Conservation (phyloP, 257 asterid species). For the Fraxinus anomala region DNA sequence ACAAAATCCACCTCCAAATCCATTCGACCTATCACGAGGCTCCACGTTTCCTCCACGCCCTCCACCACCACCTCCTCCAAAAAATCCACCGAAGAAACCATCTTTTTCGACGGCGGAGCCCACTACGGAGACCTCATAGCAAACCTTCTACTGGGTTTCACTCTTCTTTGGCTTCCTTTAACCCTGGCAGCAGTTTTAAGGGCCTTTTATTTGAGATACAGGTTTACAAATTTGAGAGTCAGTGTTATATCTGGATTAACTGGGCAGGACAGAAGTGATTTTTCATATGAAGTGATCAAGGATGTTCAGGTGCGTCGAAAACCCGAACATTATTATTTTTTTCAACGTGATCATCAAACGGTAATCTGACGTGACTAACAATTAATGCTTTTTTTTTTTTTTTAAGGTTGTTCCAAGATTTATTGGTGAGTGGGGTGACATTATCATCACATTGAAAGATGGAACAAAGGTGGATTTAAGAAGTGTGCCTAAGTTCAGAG, state of each 20-base stretch:
- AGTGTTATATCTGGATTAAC: constrained; percentile 86
- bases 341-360: too few species aligned
- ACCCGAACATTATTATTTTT: background rate
- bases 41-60: constrained; percentile 77
- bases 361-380: background rate
- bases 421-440: constrained; percentile 95
- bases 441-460: constrained; percentile 78
- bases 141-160: constrained; percentile 84
- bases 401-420: constrained; percentile 77
- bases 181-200: constrained; percentile 81
- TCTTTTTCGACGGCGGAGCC: constrained; percentile 93
- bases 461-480: constrained; percentile 88
- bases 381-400: background rate
- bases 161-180: constrained; percentile 88
- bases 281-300: constrained; percentile 69
- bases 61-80: constrained; percentile 35
- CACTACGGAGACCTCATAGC: constrained; percentile 96
- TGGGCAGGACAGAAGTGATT: constrained; percentile 88
- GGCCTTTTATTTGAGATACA: constrained; percentile 75
- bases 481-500: constrained; percentile 95
- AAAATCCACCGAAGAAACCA: constrained; percentile 57
- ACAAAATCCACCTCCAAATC: constrained; percentile 10
- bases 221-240: constrained; percentile 79
- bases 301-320: constrained; percentile 56
- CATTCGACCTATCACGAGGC: constrained; percentile 27